Conservation (phyloP, 164 flowering plant species). For the Akebia trifoliata region DNA sequence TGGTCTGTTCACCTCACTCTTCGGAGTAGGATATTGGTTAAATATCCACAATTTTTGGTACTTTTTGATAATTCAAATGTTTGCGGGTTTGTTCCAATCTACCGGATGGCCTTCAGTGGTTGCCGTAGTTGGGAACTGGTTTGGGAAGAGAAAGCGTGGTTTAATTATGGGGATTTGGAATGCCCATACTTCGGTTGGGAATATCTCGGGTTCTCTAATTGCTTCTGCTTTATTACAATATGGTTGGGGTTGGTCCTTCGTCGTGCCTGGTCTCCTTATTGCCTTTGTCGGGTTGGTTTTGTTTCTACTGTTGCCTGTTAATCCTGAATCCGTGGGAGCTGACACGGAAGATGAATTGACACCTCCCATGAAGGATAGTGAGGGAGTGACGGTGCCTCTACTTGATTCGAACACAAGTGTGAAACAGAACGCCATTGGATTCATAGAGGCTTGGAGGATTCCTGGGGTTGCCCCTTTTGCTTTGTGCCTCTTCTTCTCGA, state of each 20-base stretch:
- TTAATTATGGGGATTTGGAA: constrained; percentile 98
- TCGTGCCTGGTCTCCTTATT: constrained; percentile 73
- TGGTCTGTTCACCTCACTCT: constrained; percentile 73
- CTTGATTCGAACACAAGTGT: constrained; percentile 21
- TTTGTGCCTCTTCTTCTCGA: constrained; percentile 88
- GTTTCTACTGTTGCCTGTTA: constrained; percentile 65
- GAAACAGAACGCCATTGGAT: constrained; percentile 58
- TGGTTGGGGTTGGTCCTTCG: constrained; percentile 99
- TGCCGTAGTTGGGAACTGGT: constrained; percentile 97
- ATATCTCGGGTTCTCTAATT: constrained; percentile 76
- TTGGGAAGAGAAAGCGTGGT: constrained; percentile 85
- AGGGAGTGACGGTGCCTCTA: constrained; percentile 42
- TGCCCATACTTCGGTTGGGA: constrained; percentile 92
- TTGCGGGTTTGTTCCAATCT: constrained; percentile 86
- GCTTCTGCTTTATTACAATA: constrained; percentile 66
- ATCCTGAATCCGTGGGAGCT: constrained; percentile 63
- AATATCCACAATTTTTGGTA: constrained; percentile 66
- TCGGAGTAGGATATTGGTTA: constrained; percentile 81
- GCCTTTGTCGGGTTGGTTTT: constrained; percentile 50
- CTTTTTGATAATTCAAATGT: constrained; percentile 63
- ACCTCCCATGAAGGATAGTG: constrained; percentile 38
- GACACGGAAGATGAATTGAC: constrained; percentile 38
- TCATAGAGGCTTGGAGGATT: constrained; percentile 87
- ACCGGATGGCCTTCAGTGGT: constrained; percentile 99
- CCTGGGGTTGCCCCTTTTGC: constrained; percentile 96